These are phyloP conservation scores for Cyathus striatus DNA, from an alignment of 768 basidiomycete genomes.

Conservation along the genomic window DNA sequence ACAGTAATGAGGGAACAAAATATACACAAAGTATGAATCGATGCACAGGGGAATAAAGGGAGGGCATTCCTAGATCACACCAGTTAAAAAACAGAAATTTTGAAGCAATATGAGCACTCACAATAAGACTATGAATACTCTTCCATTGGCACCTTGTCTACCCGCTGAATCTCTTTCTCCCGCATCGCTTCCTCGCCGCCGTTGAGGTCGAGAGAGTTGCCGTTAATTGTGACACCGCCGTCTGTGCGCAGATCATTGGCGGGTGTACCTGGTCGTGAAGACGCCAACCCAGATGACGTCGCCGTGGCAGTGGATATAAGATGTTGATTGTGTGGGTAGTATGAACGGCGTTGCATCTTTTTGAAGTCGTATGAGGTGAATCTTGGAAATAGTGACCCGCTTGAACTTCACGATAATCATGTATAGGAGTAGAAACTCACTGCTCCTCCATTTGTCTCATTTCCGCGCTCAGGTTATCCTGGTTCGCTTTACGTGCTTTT, in stretches of 20 bases:
- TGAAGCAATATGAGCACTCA: neutral
- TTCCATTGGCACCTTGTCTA: conserved; percentile 45
- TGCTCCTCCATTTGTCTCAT: conserved; percentile 99
- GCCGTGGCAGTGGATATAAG: conserved; percentile 68
- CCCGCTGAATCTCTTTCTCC: conserved; percentile 29
- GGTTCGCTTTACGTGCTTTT: conserved; percentile 83
- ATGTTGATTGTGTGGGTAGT: conserved; percentile 83
- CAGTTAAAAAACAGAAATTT: neutral
- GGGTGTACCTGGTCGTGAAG: conserved; percentile 75
- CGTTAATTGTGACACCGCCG: conserved; percentile 32
- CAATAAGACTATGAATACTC: conserved; percentile 35
- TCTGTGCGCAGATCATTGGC: conserved; percentile 45
- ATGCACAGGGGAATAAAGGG: neutral
- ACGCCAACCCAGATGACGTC: conserved; percentile 63
- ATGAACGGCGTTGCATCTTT: conserved; percentile 86
- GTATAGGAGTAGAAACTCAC: conserved; percentile 41
- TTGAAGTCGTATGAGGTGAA: conserved; percentile 92
- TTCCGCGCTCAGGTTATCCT: conserved; percentile 85
- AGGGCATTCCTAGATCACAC: neutral
- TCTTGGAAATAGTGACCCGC: conserved; percentile 31
- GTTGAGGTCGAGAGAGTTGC: conserved; percentile 36
- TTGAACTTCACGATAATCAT: conserved; percentile 2
- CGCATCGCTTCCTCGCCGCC: conserved; percentile 22
- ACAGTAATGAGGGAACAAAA: neutral
- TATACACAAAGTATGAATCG: neutral